These are phyloP conservation scores for Pythium sp. DNA, from an alignment of 352 stramenopile species.

Conservation along the genomic window DNA sequence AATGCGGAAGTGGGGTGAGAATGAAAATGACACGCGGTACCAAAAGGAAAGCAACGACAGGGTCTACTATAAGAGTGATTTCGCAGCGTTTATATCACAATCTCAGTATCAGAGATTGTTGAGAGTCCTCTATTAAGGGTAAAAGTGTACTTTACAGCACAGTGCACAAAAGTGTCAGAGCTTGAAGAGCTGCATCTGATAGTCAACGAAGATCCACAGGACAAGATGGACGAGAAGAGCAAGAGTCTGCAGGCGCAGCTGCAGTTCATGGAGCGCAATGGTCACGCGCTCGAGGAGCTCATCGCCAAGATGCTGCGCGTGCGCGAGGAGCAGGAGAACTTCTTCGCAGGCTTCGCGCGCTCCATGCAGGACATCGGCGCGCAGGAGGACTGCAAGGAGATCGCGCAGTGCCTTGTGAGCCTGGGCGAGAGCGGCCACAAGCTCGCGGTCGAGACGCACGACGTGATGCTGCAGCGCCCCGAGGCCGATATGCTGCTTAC, in stretches of 20 bases:
- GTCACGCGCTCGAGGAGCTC: conserved; percentile 68
- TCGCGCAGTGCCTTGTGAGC: conserved; percentile 49
- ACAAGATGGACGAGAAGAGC: conserved; percentile 44
- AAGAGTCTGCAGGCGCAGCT: conserved; percentile 51
- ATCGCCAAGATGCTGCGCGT: conserved; percentile 63
- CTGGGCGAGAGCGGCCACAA: conserved; percentile 48
- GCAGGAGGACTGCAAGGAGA: conserved; percentile 43
- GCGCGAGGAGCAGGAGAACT: conserved; percentile 66
- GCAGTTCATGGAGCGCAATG: conserved; percentile 83
- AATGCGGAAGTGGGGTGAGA: not conserved
- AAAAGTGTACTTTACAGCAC: not conserved
- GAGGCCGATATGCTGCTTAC: conserved; percentile 69
- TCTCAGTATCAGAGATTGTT: not conserved
- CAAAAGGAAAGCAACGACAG: not conserved
- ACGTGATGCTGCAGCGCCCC: conserved; percentile 70
- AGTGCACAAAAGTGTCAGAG: not conserved
- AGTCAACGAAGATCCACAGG: not conserved
- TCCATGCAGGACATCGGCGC: conserved; percentile 61
- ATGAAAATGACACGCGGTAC: not conserved
- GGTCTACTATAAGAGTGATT: not conserved
- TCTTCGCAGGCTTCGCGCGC: conserved; percentile 48
- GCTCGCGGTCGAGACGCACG: conserved; percentile 65
- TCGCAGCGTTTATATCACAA: not conserved
- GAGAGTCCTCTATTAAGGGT: not conserved
- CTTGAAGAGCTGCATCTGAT: not conserved